Conservation (phyloP, 768 basidiomycete genomes). For the Pleurotus ostreatus region DNA sequence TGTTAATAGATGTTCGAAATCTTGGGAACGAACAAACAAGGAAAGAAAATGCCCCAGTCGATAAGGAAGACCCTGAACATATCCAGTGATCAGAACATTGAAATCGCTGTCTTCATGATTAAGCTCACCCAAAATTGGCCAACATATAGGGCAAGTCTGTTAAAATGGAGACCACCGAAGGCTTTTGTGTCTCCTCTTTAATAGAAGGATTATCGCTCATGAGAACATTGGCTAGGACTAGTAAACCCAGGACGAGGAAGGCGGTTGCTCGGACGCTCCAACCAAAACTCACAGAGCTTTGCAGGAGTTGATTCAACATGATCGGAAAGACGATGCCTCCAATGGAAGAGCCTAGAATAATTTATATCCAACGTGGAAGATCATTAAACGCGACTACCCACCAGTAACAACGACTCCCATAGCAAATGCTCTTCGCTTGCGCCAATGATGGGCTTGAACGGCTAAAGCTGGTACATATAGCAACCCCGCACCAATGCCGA, state of each 20-base stretch:
- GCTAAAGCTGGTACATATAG: slow-evolving; percentile 42
- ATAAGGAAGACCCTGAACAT: slow-evolving; percentile 31
- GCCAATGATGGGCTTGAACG: slow-evolving; percentile 44
- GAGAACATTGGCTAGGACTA: slow-evolving; percentile 33
- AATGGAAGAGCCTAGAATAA: slow-evolving; percentile 34
- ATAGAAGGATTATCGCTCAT: slow-evolving; percentile 22
- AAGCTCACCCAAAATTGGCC: slow-evolving; percentile 31
- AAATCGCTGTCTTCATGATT: not conserved
- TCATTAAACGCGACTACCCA: not conserved
- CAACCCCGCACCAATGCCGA: slow-evolving; percentile 39
- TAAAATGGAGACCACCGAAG: not conserved
- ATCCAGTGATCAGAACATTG: not conserved
- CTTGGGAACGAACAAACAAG: slow-evolving; percentile 29
- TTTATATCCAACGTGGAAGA: no score
- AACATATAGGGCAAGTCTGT: slow-evolving; percentile 28
- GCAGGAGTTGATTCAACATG: slow-evolving; percentile 46
- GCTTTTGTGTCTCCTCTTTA: not conserved
- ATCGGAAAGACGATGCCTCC: slow-evolving; percentile 50
- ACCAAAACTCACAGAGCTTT: slow-evolving; percentile 36
- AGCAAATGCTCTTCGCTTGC: slow-evolving; percentile 33
- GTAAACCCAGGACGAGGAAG: slow-evolving; percentile 29
- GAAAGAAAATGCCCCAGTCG: slow-evolving; percentile 46
- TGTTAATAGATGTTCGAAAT: not conserved
- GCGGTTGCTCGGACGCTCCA: slow-evolving; percentile 41
- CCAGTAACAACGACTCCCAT: slow-evolving; percentile 43